phyloP scores from a whole-genome alignment of 2,329 filamentous ascomycete genomes.

The Pseudocercospora eumusae region DNA sequence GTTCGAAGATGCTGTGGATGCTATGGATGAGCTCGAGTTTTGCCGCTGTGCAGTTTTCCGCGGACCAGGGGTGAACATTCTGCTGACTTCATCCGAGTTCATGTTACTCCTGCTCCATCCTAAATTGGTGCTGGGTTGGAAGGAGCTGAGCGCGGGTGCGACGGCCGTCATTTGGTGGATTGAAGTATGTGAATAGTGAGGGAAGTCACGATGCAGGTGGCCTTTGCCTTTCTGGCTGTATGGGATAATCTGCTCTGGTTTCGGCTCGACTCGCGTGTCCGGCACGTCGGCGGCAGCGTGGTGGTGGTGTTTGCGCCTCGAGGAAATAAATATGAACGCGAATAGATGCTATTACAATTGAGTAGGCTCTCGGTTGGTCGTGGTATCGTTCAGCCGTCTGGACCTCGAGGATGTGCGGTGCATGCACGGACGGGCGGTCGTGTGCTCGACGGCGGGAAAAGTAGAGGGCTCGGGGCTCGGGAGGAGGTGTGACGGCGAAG shows the following conservation, averaged over 20 bases:
- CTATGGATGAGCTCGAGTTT: constrained; percentile 86
- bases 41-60: constrained; percentile 83
- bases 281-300: constrained; percentile 4
- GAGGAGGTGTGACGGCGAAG: not conserved
- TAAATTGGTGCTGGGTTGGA: constrained; percentile 54
- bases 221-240: not conserved
- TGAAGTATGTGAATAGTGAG: constrained; percentile 9
- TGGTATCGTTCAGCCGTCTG: constrained; percentile 16
- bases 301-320: not conserved
- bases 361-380: constrained; percentile 5
- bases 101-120: constrained; percentile 65
- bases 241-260: not conserved
- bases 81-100: constrained; percentile 80
- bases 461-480: not conserved
- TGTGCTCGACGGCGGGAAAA: constrained; percentile 6
- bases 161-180: constrained; percentile 63
- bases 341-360: constrained; percentile 11
- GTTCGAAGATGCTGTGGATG: constrained; percentile 63
- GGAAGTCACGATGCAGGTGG: constrained; percentile 8
- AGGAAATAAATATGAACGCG: not conserved
- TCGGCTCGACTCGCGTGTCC: constrained; percentile 13
- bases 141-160: constrained; percentile 61
- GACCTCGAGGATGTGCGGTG: constrained; percentile 12
- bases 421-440: constrained; percentile 12
- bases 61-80: constrained; percentile 69